phyloP scores from a whole-genome alignment of 1,139 yeast genomes.

The Yamadazyma pseudoaaseri region DNA sequence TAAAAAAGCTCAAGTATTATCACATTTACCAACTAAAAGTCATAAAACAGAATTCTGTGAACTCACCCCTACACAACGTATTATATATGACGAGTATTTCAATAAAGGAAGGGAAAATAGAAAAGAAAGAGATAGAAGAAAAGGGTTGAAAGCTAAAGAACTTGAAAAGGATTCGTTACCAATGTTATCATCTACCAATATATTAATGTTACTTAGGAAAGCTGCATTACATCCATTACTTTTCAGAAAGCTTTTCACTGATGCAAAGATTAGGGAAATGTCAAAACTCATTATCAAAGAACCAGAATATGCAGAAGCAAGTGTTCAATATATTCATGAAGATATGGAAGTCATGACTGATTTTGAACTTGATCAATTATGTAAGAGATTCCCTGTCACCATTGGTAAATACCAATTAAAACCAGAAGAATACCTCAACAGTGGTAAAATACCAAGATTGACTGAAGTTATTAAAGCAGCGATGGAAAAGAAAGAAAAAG shows the following conservation, averaged over 20 bases:
- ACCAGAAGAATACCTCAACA: conserved; percentile 59
- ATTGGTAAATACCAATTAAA: conserved; percentile 54
- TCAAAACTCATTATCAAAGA: conserved; percentile 76
- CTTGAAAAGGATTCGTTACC: conserved; percentile 35
- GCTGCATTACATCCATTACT: conserved; percentile 75
- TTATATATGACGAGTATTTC: conserved; percentile 61
- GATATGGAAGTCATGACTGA: conserved; percentile 98
- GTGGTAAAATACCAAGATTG: conserved; percentile 73
- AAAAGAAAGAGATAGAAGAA: conserved; percentile 50
- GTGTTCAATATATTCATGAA: conserved; percentile 70
- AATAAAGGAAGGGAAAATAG: conserved; percentile 45
- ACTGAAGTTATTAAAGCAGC: conserved; percentile 58
- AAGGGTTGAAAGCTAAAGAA: conserved; percentile 37
- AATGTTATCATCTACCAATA: conserved; percentile 46
- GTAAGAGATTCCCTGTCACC: conserved; percentile 69
- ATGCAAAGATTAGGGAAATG: conserved; percentile 60
- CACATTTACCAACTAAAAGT: conserved; percentile 78
- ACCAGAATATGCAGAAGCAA: conserved; percentile 75
- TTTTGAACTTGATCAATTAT: conserved; percentile 75
- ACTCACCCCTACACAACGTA: conserved; percentile 54
- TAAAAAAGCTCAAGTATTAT: conserved; percentile 85
- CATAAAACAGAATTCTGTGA: conserved; percentile 66
- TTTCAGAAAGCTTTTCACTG: conserved; percentile 61
- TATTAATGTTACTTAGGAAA: conserved; percentile 70
- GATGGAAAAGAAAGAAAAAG: conserved; percentile 69